Evolutionary conservation across 2,329 filamentous ascomycete genomes (phyloP).

Genomic region (Taxawa tesnikishii): DNA sequence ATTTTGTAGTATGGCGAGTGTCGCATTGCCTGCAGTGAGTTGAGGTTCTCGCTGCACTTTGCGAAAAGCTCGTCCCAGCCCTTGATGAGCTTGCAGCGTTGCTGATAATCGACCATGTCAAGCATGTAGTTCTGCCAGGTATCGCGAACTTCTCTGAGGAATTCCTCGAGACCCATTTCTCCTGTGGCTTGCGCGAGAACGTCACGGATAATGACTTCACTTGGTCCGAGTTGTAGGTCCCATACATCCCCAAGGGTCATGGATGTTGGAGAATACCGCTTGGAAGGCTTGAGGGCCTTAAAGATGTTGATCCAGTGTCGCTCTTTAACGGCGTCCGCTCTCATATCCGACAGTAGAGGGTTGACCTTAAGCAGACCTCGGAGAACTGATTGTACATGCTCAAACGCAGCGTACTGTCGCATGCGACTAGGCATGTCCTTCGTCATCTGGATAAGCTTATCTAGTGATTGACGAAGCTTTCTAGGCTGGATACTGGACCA

Average conservation of each 20-base stretch:
- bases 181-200: conserved; percentile 94
- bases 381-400: conserved; percentile 88
- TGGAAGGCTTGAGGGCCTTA: conserved; percentile 84
- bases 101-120: conserved; percentile 93
- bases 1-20: conserved; percentile 99
- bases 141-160: conserved; percentile 89
- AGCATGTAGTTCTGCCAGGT: conserved; percentile 93
- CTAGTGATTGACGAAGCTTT: conserved; percentile 80
- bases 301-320: conserved; percentile 97
- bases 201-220: conserved; percentile 76
- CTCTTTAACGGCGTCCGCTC: conserved; percentile 92
- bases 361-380: conserved; percentile 87
- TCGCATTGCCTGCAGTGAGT: conserved; percentile 95
- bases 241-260: conserved; percentile 98
- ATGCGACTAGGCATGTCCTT: conserved; percentile 99
- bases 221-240: conserved; percentile 85
- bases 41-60: conserved; percentile 95
- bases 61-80: conserved; percentile 98
- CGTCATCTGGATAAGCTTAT: conserved; percentile 90
- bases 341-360: conserved; percentile 73
- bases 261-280: conserved; percentile 84
- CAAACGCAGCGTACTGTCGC: conserved; percentile 99
- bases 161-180: conserved; percentile 97
- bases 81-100: conserved; percentile 91
- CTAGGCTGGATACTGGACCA: conserved; percentile 95